Base-by-base conservation (phyloP, 2,329 filamentous ascomycete genomes). In the Rhynchosporium secalis region DNA sequence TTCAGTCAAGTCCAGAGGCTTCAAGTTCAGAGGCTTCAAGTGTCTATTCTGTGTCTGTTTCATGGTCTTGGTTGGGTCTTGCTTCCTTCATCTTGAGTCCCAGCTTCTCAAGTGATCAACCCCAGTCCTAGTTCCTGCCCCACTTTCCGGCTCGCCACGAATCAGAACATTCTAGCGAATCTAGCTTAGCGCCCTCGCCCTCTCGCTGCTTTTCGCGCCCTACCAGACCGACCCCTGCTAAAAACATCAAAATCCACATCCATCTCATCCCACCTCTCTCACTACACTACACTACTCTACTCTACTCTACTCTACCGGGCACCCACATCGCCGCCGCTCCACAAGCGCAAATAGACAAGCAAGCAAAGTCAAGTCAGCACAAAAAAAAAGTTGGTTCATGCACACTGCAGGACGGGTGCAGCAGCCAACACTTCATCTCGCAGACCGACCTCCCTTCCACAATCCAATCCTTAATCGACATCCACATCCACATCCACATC, bases 321-420 rank as follows among this genome's bases (percentile, higher is more conserved):
- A 36, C 33, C 6, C 33, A 10, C 33, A 36, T 6, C 33, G 33
- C 33, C 9, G 49, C 12, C 40, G 33, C 33, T 40, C 36, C 33
- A 54, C 45, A 46, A 28, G 47, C 43, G 33, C 49, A 41, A 41
- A 56, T 38, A 54, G 15, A 31, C 51, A 38, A 55, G 38, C 52
- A 43, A 29, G 20, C 56, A 58, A 28, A 38, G 47, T 28, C 52
- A 43, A 29, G 20, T 45, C 49, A 28, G 60, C 62, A 61, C 59
- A 62, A 64, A 56, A 60, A 61, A 66, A 20, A 20, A 0, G 20
- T 20, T 20, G 20, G 49, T 56, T 62, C 63, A 62, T 62, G 65
- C 64, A 63, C 61, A 60, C 64, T 66, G 62, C 66, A 64, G 60
- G 40, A 38, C 47, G 41, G 60, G 60, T 62, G 63, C 60, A 61